Conservation (phyloP, 768 basidiomycete genomes). For the Lentinula aciculospora region DNA sequence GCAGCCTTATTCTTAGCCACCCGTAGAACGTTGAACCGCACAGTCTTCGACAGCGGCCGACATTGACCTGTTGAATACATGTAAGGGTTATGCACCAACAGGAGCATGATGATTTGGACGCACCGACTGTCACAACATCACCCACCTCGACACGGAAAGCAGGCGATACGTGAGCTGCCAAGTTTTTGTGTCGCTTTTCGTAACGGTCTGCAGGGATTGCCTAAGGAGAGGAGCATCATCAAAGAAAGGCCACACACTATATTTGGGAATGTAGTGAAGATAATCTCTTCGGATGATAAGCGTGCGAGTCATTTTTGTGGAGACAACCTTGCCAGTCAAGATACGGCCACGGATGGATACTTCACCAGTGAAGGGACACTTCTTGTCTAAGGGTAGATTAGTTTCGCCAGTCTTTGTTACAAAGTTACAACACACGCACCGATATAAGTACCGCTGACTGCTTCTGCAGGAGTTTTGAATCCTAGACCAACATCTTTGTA, state of each 20-base stretch:
- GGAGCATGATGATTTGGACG: slow-evolving; percentile 24
- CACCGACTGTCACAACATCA: slow-evolving; percentile 92
- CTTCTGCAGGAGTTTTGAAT: slow-evolving; percentile 94
- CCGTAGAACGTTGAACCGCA: slow-evolving; percentile 98
- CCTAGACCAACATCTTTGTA: slow-evolving; percentile 98
- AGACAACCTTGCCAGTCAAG: slow-evolving; percentile 94
- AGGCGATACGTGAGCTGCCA: slow-evolving; percentile 94
- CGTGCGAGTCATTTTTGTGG: slow-evolving; percentile 99
- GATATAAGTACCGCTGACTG: slow-evolving; percentile 94
- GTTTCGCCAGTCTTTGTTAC: background rate
- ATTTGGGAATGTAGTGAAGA: slow-evolving; percentile 97
- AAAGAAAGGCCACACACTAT: slow-evolving; percentile 58
- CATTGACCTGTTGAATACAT: slow-evolving; percentile 70
- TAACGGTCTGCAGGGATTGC: slow-evolving; percentile 72
- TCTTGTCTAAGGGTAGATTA: slow-evolving; percentile 70
- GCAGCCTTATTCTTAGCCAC: slow-evolving; percentile 92
- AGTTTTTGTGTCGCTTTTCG: slow-evolving; percentile 98
- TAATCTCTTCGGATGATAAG: slow-evolving; percentile 94
- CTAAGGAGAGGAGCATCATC: background rate
- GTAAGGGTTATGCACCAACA: slow-evolving; percentile 7
- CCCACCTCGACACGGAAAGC: slow-evolving; percentile 98
- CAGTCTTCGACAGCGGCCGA: slow-evolving; percentile 97
- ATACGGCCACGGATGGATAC: slow-evolving; percentile 99
- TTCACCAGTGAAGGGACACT: slow-evolving; percentile 97
- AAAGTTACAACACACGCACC: slow-evolving; percentile 47